Evolutionary conservation across 257 asterid genomes (phyloP), one percentile per base, ranked within the genome.

Genomic region (Solanum ossicruentum): DNA sequence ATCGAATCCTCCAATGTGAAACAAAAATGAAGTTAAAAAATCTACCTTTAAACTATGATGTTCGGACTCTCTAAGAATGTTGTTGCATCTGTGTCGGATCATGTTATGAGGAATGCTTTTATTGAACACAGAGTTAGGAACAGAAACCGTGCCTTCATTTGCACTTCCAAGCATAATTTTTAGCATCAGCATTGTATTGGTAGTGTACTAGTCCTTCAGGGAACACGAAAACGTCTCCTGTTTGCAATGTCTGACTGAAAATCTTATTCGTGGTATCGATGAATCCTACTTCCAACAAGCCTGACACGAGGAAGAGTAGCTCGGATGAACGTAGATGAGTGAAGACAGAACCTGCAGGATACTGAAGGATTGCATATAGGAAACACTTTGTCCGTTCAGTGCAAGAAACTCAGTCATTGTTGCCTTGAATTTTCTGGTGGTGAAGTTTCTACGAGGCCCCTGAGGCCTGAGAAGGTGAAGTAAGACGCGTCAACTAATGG

Each of bases 321-420:
- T 92, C 95, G 1, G 95, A 84, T 2, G 96, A 83, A 18, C 91
- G 91, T 0, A 93, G 95, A 69, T 93, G 97, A 23, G 86, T 90
- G 88, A 91, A 93, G 18, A 91, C 91, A 7, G 91, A 56, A 17
- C 88, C 84, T 2, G 73, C 82, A 5, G 95, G 92, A 83, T 88
- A 90, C 83, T 87, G 83, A 0, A 92, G 88, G 83, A 92, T 90
- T 1, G 92, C 93, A 65, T 89, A 92, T 92, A 92, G 56, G 93
- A 90, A 16, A 92, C 91, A 2, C 94, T 89, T 77, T 88, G 94
- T 39, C 94, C 91, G 6, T 86, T 90, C 5, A 92, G 85, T 9
- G 94, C 91, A 1, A 89, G 92, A 79, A 92, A 92, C 43, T 90
- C 91, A 7, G 84, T 91, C 91, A 89, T 45, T 20, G 89, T 61